phyloP scores from a whole-genome alignment of 192 early-diverging fungal genomes.

The Podila verticillata region DNA sequence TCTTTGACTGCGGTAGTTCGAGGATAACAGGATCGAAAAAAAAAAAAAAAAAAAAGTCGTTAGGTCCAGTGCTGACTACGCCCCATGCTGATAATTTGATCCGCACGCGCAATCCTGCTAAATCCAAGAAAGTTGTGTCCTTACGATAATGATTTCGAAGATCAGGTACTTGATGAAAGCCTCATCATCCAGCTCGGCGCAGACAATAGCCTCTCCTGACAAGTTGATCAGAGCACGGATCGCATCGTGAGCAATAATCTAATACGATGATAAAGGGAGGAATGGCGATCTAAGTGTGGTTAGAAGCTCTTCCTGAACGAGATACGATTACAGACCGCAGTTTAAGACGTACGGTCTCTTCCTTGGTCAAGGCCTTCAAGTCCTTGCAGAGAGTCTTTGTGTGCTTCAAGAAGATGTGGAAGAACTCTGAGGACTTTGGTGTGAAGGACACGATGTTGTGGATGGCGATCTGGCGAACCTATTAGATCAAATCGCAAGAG shows the following conservation, averaged over 20 bases:
- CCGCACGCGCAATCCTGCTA: background rate
- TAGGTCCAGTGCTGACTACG: too few relatives aligned
- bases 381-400: conserved; percentile 70
- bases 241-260: conserved; percentile 88
- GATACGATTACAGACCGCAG: background rate
- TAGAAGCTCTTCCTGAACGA: background rate
- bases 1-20: conserved; percentile 17
- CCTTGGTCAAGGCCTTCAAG: conserved; percentile 73
- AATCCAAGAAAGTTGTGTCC: conserved; percentile 5
- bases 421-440: conserved; percentile 63
- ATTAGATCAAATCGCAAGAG: background rate
- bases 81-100: background rate
- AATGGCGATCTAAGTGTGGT: background rate
- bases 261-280: background rate
- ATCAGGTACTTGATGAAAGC: conserved; percentile 77
- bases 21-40: background rate
- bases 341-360: conserved; percentile 66
- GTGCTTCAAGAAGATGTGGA: conserved; percentile 66
- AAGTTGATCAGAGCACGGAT: conserved; percentile 87
- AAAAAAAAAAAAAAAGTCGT: background rate
- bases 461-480: conserved; percentile 83
- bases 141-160: conserved; percentile 72
- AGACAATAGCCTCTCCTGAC: conserved; percentile 70
- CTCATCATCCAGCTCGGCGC: conserved; percentile 73
- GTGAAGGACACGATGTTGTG: conserved; percentile 82